These are phyloP conservation scores for Colletotrichum tofieldiae DNA, from an alignment of 2,329 filamentous ascomycete genomes.

Conservation along the genomic window DNA sequence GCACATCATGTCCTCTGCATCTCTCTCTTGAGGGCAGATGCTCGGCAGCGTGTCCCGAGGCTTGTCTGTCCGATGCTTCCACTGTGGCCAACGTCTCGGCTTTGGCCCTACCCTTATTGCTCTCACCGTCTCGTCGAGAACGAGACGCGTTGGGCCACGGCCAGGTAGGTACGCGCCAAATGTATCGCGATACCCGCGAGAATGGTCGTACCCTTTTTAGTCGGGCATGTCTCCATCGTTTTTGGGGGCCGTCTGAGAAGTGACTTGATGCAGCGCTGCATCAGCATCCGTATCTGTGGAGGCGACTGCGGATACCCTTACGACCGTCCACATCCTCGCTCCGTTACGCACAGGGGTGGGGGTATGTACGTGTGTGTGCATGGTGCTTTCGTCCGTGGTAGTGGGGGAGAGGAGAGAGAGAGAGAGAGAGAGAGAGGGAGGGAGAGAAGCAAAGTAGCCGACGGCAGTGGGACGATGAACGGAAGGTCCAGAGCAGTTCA, in stretches of 20 bases:
- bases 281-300: constrained; percentile 23
- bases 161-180: neutral
- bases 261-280: constrained; percentile 19
- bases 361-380: neutral
- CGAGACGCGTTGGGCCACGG: neutral
- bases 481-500: constrained; percentile 8
- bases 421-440: neutral
- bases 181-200: constrained; percentile 11
- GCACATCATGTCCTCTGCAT: neutral
- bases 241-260: constrained; percentile 33
- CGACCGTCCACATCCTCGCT: neutral
- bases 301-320: constrained; percentile 7
- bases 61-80: neutral
- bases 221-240: constrained; percentile 12
- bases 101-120: constrained; percentile 22
- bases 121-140: constrained; percentile 26
- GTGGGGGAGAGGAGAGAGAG: no score
- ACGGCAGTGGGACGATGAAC: constrained; percentile 26
- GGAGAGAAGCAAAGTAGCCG: constrained; percentile 13
- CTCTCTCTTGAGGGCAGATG: neutral
- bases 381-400: neutral
- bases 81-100: neutral
- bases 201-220: constrained; percentile 7
- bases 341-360: neutral
- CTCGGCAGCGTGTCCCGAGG: neutral